Conservation (phyloP, 2,329 filamentous ascomycete species). For the Aureobasidium leucospermi region DNA sequence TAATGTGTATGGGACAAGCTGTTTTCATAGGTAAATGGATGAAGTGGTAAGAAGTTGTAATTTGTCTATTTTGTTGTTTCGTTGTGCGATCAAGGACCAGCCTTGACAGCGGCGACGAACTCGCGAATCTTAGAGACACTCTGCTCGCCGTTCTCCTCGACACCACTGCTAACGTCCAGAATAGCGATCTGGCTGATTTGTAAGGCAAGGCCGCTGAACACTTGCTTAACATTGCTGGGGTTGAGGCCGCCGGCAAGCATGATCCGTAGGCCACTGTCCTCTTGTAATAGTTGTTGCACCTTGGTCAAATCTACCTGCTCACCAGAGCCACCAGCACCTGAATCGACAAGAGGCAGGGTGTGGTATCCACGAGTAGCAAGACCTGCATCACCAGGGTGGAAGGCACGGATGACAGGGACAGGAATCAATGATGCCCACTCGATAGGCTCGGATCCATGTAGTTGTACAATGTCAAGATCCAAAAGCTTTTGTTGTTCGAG, state of each 20-base stretch:
- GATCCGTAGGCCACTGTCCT: slow-evolving; percentile 64
- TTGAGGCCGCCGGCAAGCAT: slow-evolving; percentile 80
- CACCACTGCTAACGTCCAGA: slow-evolving; percentile 90
- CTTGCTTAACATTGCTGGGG: slow-evolving; percentile 66
- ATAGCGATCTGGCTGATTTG: slow-evolving; percentile 60
- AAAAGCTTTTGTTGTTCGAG: slow-evolving; percentile 70
- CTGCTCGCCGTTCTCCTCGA: slow-evolving; percentile 77
- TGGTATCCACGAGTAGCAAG: slow-evolving; percentile 74
- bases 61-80: not conserved
- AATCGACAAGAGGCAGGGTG: slow-evolving; percentile 75
- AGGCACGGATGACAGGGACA: slow-evolving; percentile 82
- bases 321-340: slow-evolving; percentile 75
- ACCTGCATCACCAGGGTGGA: slow-evolving; percentile 67
- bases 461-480: slow-evolving; percentile 78
- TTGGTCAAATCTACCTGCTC: slow-evolving; percentile 64
- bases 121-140: slow-evolving; percentile 70
- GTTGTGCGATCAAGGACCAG: not conserved
- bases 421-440: slow-evolving; percentile 89
- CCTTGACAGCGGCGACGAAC: slow-evolving; percentile 15
- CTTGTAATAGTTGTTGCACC: slow-evolving; percentile 59
- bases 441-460: slow-evolving; percentile 85
- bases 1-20: not conserved
- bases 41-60: no score
- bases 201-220: slow-evolving; percentile 56
- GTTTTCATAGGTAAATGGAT: not conserved